A percentile compares a stretch with the other conserved stretches of the same genome.
Evolutionary conservation across 345 rosid genomes (phyloP).

Genomic region (Acer negundo): DNA sequence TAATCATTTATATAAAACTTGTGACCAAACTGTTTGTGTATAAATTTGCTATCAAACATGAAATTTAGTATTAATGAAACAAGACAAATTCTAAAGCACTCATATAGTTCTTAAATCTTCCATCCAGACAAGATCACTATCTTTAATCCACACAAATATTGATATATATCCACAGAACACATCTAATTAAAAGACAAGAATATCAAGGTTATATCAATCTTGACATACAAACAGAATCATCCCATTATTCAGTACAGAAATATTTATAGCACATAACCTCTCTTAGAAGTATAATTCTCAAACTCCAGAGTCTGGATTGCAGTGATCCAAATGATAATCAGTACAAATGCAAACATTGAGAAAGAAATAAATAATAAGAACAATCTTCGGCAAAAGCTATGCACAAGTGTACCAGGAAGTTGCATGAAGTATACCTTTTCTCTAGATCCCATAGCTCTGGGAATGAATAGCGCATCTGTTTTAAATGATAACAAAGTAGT

Average conservation of each 20-base stretch:
- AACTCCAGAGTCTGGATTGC: background rate
- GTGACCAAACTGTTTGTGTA: background rate
- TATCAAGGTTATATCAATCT: background rate
- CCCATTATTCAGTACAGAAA: background rate
- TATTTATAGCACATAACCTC: background rate
- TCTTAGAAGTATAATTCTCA: background rate
- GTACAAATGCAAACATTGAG: conserved; percentile 3
- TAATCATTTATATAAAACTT: background rate
- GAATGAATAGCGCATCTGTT: conserved; percentile 82
- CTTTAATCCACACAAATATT: too few relatives aligned
- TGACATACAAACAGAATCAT: background rate
- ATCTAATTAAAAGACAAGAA: background rate
- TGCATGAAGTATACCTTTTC: conserved; percentile 52
- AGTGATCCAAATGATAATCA: conserved; percentile 12
- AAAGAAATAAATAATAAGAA: background rate
- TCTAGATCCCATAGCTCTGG: conserved; percentile 91
- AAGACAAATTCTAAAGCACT: background rate
- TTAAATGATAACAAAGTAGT: conserved; percentile 24
- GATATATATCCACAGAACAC: background rate
- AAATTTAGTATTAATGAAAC: background rate
- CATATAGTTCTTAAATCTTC: background rate
- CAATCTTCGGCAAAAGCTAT: conserved; percentile 16
- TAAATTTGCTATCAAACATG: background rate
- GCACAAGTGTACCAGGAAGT: conserved; percentile 18
- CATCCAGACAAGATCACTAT: too few relatives aligned